Conservation (phyloP, 1,284 basidiomycete genomes). For the Kwoniella shivajii region DNA sequence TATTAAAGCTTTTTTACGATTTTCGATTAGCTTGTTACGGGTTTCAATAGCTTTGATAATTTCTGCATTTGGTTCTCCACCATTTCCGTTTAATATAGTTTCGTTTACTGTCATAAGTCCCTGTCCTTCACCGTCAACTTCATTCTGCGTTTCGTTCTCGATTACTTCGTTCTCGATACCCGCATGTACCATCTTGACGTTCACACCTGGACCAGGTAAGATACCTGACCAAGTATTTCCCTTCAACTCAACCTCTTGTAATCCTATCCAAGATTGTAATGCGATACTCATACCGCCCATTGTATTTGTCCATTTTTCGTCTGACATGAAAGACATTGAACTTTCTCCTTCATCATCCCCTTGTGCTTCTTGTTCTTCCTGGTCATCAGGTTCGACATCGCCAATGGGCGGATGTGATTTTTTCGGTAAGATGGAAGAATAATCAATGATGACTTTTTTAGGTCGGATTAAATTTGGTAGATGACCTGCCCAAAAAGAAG, state of each 20-base stretch:
- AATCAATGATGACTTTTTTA: constrained; percentile 13
- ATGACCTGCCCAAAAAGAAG: constrained; percentile 15
- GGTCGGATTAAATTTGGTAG: constrained; percentile 12
- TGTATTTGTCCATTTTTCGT: constrained; percentile 15
- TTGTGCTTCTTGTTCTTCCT: background rate
- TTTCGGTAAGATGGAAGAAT: constrained; percentile 6
- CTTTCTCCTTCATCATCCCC: constrained; percentile 2
- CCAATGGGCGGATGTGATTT: too few species aligned
- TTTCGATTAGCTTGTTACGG: constrained; percentile 10
- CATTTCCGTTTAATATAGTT: background rate
- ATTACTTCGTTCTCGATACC: background rate
- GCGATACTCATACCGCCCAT: constrained; percentile 15
- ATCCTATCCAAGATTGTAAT: constrained; percentile 10
- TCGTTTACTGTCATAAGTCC: background rate
- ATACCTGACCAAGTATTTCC: constrained; percentile 15
- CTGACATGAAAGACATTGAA: too few species aligned
- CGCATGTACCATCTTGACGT: constrained; percentile 14
- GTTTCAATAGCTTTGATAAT: background rate
- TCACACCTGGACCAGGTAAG: constrained; percentile 11
- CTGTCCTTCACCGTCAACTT: background rate
- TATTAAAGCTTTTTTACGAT: constrained; percentile 5
- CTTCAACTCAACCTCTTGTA: constrained; percentile 8
- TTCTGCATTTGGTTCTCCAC: background rate
- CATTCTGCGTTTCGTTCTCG: background rate
- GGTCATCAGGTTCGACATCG: too few species aligned